A percentile compares a stretch with the other conserved stretches of the same genome.
These are phyloP conservation scores for Globisporangium takayamanum DNA, from an alignment of 352 stramenopile species.

Conservation along the genomic window DNA sequence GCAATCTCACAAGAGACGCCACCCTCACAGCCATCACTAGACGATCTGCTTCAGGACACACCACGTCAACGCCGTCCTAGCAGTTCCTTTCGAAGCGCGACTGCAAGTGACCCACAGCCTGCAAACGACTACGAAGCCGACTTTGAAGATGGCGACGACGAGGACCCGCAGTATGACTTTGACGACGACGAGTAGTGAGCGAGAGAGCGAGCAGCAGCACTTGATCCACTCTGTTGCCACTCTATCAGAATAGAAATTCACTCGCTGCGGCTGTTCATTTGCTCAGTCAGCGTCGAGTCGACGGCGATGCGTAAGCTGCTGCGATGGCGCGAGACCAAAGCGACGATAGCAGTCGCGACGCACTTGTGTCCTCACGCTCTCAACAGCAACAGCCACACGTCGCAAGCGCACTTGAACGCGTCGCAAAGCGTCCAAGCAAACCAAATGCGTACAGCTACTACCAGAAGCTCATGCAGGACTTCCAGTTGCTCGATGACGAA, in stretches of 20 bases:
- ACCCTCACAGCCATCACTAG: not conserved
- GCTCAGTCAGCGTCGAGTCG: not conserved
- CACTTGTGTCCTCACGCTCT: not conserved
- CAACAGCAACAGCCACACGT: not conserved
- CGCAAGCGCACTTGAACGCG: not conserved
- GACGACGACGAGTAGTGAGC: constrained; percentile 1
- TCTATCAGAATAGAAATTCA: not conserved
- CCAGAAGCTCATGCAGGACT: constrained; percentile 45
- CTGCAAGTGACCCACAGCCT: not conserved
- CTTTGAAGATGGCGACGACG: constrained; percentile 16
- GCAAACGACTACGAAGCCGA: constrained; percentile 15
- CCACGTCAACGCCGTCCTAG: not conserved
- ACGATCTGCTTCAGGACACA: not conserved
- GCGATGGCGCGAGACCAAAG: constrained; percentile 2
- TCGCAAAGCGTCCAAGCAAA: constrained; percentile 3
- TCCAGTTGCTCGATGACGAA: constrained; percentile 35
- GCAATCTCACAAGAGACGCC: too few species aligned
- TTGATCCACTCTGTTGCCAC: not conserved
- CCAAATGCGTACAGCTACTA: constrained; percentile 45
- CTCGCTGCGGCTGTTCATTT: not conserved
- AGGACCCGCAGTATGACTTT: constrained; percentile 9
- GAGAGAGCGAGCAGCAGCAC: not conserved
- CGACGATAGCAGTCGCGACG: constrained; percentile 2
- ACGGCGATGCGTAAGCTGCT: not conserved
- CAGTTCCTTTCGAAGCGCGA: not conserved